A percentile compares a stretch with the other conserved stretches of the same genome.
Conservation (phyloP, 2,329 filamentous ascomycete genomes). For the Sporothrix euskadiensis region DNA sequence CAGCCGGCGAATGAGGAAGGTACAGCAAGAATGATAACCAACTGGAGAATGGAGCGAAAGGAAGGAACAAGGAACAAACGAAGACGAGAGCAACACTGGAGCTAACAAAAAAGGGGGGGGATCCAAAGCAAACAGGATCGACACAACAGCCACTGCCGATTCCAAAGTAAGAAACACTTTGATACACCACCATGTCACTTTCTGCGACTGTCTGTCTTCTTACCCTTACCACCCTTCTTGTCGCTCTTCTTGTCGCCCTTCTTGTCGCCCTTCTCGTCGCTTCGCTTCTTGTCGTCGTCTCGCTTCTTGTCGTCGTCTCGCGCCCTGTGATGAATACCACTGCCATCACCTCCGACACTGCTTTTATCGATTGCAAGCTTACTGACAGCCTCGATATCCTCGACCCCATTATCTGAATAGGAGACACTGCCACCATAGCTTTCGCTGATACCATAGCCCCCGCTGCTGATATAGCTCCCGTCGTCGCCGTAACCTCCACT, state of each 20-base stretch:
- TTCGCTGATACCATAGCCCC: too few relatives aligned
- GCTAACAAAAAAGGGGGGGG: neutral
- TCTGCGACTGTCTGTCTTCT: neutral
- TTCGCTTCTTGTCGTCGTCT: neutral
- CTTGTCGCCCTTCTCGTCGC: neutral
- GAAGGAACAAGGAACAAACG: neutral
- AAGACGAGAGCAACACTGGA: neutral
- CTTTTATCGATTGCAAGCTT: neutral
- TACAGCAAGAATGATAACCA: neutral
- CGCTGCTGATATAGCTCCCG: too few relatives aligned
- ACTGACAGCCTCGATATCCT: neutral
- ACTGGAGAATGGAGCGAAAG: neutral
- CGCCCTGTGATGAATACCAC: neutral
- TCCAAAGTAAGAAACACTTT: neutral
- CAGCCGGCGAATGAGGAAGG: neutral
- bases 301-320: neutral
- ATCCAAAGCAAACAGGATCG: neutral
- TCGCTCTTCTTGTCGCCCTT: neutral
- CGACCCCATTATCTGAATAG: neutral
- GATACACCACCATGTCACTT: neutral
- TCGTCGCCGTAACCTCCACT: too few relatives aligned
- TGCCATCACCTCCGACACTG: neutral
- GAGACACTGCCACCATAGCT: too few relatives aligned
- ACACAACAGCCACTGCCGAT: neutral
- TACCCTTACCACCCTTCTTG: neutral